Conservation (phyloP, 305 asterid genomes). For the Solanum chacoense region DNA sequence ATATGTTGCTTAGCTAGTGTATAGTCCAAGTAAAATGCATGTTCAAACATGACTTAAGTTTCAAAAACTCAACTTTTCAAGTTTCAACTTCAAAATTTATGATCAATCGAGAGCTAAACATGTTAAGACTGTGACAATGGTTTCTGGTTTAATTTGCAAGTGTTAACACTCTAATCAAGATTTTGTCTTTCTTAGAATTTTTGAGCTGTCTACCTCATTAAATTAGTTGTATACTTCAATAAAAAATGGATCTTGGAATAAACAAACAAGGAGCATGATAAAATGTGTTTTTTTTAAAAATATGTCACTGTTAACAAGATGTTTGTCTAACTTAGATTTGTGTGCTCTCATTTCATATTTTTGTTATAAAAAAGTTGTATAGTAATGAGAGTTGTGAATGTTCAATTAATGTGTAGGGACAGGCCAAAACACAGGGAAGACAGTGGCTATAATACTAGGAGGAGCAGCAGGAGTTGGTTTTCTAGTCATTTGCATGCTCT, state of each 20-base stretch:
- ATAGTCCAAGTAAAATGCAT: not conserved
- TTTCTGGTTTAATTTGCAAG: not conserved
- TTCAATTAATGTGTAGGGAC: constrained; percentile 37
- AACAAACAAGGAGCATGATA: not conserved
- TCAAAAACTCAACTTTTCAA: not conserved
- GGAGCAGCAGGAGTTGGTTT: constrained; percentile 93
- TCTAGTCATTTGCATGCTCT: constrained; percentile 62
- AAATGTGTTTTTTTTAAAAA: not conserved
- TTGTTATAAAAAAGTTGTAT: not conserved
- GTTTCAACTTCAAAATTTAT: not conserved
- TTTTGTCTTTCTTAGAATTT: not conserved
- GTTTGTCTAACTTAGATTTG: constrained; percentile 46
- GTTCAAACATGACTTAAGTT: not conserved
- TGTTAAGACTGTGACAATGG: not conserved
- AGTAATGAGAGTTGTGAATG: constrained; percentile 22
- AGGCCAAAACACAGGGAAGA: constrained; percentile 68
- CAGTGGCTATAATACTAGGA: constrained; percentile 85
- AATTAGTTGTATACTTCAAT: not conserved
- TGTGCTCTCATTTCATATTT: constrained; percentile 21
- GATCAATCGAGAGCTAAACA: not conserved
- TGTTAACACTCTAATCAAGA: not conserved
- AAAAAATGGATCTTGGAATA: not conserved
- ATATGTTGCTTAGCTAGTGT: not conserved
- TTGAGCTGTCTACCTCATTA: constrained; percentile 18
- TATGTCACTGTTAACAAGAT: constrained; percentile 33